Evolutionary conservation across 1,284 basidiomycete genomes (phyloP).

Genomic region (Ceratobasidium sp.): DNA sequence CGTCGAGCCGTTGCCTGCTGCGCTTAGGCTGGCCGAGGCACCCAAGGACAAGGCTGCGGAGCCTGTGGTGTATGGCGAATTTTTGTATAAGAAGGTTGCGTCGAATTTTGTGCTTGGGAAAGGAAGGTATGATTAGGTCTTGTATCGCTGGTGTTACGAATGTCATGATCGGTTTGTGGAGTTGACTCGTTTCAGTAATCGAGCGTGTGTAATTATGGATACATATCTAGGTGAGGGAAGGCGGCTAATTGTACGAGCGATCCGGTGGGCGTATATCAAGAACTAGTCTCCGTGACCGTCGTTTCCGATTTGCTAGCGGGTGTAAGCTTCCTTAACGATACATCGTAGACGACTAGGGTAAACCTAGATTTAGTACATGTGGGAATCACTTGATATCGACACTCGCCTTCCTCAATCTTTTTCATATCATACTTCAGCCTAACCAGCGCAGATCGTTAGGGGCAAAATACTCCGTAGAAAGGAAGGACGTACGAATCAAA

Average conservation of each 20-base stretch:
- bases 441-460: background rate
- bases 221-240: background rate
- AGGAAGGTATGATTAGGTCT: slow-evolving; percentile 44
- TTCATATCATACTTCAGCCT: slow-evolving; percentile 88
- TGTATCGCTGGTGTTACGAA: background rate
- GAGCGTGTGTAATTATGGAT: background rate
- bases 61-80: slow-evolving; percentile 77
- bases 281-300: background rate
- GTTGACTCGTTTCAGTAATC: background rate
- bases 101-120: slow-evolving; percentile 66
- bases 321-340: slow-evolving; percentile 75
- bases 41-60: slow-evolving; percentile 50
- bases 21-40: slow-evolving; percentile 58
- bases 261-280: too few relatives aligned
- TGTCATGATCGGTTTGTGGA: background rate
- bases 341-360: slow-evolving; percentile 79
- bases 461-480: slow-evolving; percentile 43
- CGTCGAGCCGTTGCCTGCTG: slow-evolving; percentile 69
- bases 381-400: slow-evolving; percentile 17
- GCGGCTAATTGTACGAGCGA: too few relatives aligned
- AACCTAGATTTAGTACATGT: slow-evolving; percentile 33
- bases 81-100: slow-evolving; percentile 74
- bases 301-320: slow-evolving; percentile 47
- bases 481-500: slow-evolving; percentile 61
- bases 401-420: slow-evolving; percentile 86